Base-by-base conservation (phyloP, 345 rosid species). In the Stellera chamaejasme region DNA sequence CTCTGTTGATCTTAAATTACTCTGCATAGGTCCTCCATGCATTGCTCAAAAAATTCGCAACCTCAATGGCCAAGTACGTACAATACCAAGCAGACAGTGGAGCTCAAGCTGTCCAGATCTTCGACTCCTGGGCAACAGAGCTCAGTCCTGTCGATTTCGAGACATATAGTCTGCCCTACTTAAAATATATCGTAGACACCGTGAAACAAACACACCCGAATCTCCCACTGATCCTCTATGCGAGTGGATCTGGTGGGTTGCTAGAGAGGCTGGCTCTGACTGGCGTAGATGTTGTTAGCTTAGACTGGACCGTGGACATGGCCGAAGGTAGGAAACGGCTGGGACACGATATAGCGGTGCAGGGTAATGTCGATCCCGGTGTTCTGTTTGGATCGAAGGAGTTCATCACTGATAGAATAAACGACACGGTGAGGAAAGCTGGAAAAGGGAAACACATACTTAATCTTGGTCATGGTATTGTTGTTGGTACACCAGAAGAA, bases 251-350 rank as follows among this genome's bases (percentile, higher is more conserved):
- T 1, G 99, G 99, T 12, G 97, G 97, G 36, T 60, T 94, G 68
- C 81, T 90, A 6, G 99, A 94, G 78, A 87, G 97, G 73, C 72
- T 94, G 57, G 75, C 88, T 58, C 62, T 76, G 62, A 87, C 99
- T 0, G 92, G 96, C 9, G 95, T 87, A 10, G 97, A 94, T 57
- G 99, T 94, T 11, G 95, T 94, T 55, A 87, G 99, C 82, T 71
- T 94, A 79, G 99, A 93, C 63, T 93, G 99, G 97, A 83, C 97
- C 11, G 92, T 90, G 27, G 96, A 94, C 76, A 90, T 94, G 96
- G 96, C 96, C 49, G 97, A 94, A 75, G 97, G 97, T 48, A 82
- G 96, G 60, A 83, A 72, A 71, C 73, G 96, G 52, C 46, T 93
- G 48, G 99, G 99, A 60, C 60, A 75, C 2, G 72, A 82, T 41